Conservation (phyloP, 2,329 filamentous ascomycete species). For the Aspergillus fijiensis region DNA sequence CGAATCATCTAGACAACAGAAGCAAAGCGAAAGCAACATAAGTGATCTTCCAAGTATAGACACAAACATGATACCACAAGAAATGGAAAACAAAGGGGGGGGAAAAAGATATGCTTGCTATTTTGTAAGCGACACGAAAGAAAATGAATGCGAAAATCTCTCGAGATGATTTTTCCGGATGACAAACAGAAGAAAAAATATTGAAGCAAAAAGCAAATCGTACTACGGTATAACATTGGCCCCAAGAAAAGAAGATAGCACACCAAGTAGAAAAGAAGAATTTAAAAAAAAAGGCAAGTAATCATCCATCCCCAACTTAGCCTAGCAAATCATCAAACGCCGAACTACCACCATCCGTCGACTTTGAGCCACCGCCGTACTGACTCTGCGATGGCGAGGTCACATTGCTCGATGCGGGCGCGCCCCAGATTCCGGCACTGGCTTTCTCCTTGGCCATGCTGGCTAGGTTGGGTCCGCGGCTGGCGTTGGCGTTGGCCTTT, state of each 20-base stretch:
- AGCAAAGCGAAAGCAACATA: too few species aligned
- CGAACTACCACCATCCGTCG: conserved; percentile 38
- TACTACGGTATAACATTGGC: conserved; percentile 8
- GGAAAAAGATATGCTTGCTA: not conserved
- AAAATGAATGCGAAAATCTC: not conserved
- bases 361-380: conserved; percentile 27
- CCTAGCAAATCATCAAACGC: conserved; percentile 44
- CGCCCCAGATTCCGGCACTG: conserved; percentile 89
- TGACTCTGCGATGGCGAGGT: conserved; percentile 43
- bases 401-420: conserved; percentile 53
- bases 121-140: not conserved
- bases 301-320: conserved; percentile 19
- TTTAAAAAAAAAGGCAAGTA: conserved; percentile 5
- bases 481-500: conserved; percentile 63
- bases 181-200: conserved; percentile 5
- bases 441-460: conserved; percentile 99
- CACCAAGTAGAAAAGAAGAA: not conserved
- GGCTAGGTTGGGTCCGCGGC: conserved; percentile 75
- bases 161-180: conserved; percentile 6
- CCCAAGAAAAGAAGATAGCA: not conserved
- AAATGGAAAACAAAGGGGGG: not conserved
- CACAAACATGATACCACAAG: too few species aligned
- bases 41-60: not conserved
- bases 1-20: too few species aligned
- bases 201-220: not conserved